Base-by-base conservation (phyloP, 768 basidiomycete genomes). In the Dacryopinax primogenitus region DNA sequence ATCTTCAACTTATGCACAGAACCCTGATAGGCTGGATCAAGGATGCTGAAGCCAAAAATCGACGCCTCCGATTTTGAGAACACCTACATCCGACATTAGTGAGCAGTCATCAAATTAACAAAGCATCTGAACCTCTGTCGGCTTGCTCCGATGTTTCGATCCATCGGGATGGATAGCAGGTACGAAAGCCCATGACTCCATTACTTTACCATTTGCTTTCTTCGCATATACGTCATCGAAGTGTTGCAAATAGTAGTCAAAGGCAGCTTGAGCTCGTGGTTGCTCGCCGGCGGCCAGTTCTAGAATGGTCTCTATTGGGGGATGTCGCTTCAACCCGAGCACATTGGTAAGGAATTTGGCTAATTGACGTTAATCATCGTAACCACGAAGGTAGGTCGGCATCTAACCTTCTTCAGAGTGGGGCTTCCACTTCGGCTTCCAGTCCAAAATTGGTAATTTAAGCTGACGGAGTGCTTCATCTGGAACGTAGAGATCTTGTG, bases 401-500 rank as follows among this genome's bases (percentile, higher is more conserved):
- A 33, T 67, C 76, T 34, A 39, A 88, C 93, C 92, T 86, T 96
- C 94, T 32, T 92, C 91, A 0, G 92, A 92, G 11, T 81, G 82
- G 3, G 79, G 74, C 66, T 82, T 81, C 95, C 95, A 99, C 73
- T 87, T 92, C 1, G 77, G 76, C 66, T 84, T 78, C 95, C 95
- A 99, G 69, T 92, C 91, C 44, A 98, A 79, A 1, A 96, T 72
- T 2, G 94, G 92, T 26, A 98, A 75, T 7, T 83, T 82, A 4
- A 98, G 76, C 62, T 82, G 78, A 15, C 90, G 81, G 64, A 93
- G 84, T 1, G 80, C 77, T 35, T 86, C 85, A 0, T 79, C 68
- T 0, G 96, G 95, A 71, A 97, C 95, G 70, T 94, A 97, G 3
- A 99, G 78, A 64, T 90, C 84, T 34, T 79, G 76, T 0, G 92